Percentiles rank a stretch among this genome's conserved stretches.
phyloP scores from a whole-genome alignment of 164 flowering plant species.

The Taxillus chinensis region DNA sequence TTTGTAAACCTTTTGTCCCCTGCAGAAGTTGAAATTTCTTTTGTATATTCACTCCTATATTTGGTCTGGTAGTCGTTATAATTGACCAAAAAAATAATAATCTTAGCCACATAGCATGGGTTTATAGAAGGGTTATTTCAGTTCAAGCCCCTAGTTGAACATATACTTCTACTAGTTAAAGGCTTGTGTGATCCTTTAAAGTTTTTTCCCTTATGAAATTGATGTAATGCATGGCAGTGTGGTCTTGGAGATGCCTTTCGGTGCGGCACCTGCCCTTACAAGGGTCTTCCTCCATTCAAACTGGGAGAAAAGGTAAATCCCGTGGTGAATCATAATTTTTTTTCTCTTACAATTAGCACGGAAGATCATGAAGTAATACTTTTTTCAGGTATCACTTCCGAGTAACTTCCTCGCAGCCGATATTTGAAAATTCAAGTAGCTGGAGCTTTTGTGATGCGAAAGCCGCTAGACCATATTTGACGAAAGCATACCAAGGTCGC shows the following conservation, averaged over 20 bases:
- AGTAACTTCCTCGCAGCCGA: conserved; percentile 22
- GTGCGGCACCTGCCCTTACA: conserved; percentile 86
- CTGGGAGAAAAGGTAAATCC: conserved; percentile 82
- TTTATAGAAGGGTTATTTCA: too few relatives aligned
- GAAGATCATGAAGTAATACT: neutral
- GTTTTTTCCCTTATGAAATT: too few relatives aligned
- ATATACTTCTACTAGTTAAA: too few relatives aligned
- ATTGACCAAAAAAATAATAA: too few relatives aligned
- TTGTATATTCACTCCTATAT: neutral
- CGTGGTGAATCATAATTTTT: neutral
- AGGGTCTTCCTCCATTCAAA: conserved; percentile 87
- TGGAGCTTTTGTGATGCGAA: too few relatives aligned
- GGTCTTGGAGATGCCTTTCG: conserved; percentile 98
- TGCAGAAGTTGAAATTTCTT: neutral
- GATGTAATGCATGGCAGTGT: conserved; percentile 43
- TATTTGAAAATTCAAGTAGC: neutral
- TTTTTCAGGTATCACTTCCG: conserved; percentile 17
- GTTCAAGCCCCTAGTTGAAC: too few relatives aligned
- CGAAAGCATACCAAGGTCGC: too few relatives aligned
- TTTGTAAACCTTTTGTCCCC: neutral
- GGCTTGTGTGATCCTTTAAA: too few relatives aligned
- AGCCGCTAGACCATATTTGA: too few relatives aligned
- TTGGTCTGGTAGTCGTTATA: too few relatives aligned
- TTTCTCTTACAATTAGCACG: neutral
- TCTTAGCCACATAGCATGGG: too few relatives aligned